Evolutionary conservation across 2,329 filamentous ascomycete genomes (phyloP).

Genomic region (Thermothelomyces thermophilus): DNA sequence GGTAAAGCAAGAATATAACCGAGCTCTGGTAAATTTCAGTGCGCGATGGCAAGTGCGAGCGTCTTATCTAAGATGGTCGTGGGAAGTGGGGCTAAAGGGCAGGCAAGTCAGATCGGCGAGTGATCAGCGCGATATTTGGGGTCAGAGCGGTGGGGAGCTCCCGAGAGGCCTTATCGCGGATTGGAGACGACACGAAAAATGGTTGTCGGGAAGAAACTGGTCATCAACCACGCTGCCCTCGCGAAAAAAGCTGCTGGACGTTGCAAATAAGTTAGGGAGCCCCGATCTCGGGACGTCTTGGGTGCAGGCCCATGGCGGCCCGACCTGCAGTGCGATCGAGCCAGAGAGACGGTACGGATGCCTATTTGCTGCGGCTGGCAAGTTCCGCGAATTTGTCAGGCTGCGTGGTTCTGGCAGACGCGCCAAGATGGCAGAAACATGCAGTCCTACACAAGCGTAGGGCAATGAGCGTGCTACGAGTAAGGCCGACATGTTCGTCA

Average conservation of each 20-base stretch:
- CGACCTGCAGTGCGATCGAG: conserved; percentile 4
- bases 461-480: too few species aligned
- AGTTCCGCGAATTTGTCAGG: neutral
- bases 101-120: neutral
- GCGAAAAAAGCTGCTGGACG: neutral
- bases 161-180: neutral
- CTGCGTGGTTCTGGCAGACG: too few species aligned
- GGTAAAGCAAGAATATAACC: too few species aligned
- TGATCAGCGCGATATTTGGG: neutral
- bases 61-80: too few species aligned
- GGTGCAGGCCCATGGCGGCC: neutral
- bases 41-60: too few species aligned
- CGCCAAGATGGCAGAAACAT: too few species aligned
- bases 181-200: neutral
- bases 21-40: too few species aligned
- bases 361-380: conserved; percentile 3
- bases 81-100: neutral
- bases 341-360: conserved; percentile 3
- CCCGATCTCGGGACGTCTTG: conserved; percentile 1
- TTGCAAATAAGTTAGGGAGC: conserved; percentile 1
- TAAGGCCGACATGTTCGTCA: too few species aligned
- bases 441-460: too few species aligned
- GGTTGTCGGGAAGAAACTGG: neutral
- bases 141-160: neutral
- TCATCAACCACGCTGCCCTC: neutral